phyloP scores from a whole-genome alignment of 2,329 filamentous ascomycete genomes.

The Laburnicola sp. region DNA sequence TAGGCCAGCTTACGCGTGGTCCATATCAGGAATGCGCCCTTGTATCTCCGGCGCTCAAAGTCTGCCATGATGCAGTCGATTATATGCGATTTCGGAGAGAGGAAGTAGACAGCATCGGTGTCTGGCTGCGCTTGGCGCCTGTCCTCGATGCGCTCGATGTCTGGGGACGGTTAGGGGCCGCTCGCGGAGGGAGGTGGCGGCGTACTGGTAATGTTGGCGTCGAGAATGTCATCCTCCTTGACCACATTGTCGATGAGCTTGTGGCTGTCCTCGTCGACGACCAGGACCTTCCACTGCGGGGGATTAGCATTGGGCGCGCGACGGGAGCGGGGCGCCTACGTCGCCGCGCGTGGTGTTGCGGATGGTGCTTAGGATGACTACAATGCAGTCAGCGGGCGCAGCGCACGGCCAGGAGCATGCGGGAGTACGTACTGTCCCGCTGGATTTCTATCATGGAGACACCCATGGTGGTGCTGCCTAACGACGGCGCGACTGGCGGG shows the following conservation, averaged over 20 bases:
- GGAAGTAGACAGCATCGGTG: constrained; percentile 93
- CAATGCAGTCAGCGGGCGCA: constrained; percentile 18
- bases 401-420: background rate
- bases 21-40: constrained; percentile 81
- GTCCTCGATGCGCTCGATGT: constrained; percentile 93
- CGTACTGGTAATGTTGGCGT: constrained; percentile 92
- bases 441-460: constrained; percentile 84
- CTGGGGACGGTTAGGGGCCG: constrained; percentile 54
- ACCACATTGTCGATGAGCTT: constrained; percentile 88
- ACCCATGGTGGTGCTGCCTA: constrained; percentile 64
- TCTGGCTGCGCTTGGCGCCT: constrained; percentile 78
- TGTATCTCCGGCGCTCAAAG: constrained; percentile 81
- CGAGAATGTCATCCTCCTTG: constrained; percentile 95
- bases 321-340: constrained; percentile 55
- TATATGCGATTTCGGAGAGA: constrained; percentile 83
- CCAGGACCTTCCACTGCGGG: constrained; percentile 89
- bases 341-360: constrained; percentile 79
- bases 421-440: constrained; percentile 63
- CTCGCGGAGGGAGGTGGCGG: background rate
- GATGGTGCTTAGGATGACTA: constrained; percentile 74
- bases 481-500: background rate
- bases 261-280: constrained; percentile 81
- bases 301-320: constrained; percentile 31
- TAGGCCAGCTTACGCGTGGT: constrained; percentile 59
- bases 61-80: constrained; percentile 94